A percentile compares a stretch with the other conserved stretches of the same genome.
Evolutionary conservation across 129 eudicot species (phyloP).

Genomic region (Artemisia tridentata): DNA sequence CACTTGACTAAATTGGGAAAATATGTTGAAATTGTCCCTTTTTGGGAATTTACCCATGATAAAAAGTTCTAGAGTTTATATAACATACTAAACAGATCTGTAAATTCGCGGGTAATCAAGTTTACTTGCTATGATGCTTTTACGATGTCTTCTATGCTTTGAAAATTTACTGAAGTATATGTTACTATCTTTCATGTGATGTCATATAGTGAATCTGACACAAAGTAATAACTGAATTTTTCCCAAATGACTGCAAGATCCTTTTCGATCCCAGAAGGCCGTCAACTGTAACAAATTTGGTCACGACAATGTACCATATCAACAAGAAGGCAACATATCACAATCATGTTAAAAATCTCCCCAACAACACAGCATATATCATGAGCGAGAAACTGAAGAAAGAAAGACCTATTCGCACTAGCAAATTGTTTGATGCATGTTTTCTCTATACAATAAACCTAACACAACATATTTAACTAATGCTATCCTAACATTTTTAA

Average conservation of each 20-base stretch:
- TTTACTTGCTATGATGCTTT: no score
- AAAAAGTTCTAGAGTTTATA: no score
- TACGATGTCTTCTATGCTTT: no score
- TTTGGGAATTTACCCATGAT: no score
- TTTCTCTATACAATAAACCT: constrained; percentile 30
- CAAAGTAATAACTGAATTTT: not conserved
- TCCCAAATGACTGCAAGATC: not conserved
- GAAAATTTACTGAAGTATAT: no score
- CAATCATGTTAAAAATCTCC: constrained; percentile 12
- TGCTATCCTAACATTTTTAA: constrained; percentile 25
- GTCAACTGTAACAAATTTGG: not conserved
- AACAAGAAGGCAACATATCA: not conserved
- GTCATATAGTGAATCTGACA: no score
- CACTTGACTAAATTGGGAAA: no score
- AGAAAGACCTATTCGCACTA: constrained; percentile 32
- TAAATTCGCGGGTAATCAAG: no score
- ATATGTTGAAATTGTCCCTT: no score
- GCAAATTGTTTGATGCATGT: constrained; percentile 20
- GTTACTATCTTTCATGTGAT: no score
- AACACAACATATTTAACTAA: constrained; percentile 31
- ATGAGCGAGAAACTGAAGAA: not conserved
- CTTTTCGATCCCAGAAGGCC: not conserved
- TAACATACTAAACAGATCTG: no score
- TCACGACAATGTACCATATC: constrained; percentile 11
- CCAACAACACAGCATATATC: not conserved